phyloP scores from a whole-genome alignment of 305 asterid genomes.

The Nicotiana rustica region DNA sequence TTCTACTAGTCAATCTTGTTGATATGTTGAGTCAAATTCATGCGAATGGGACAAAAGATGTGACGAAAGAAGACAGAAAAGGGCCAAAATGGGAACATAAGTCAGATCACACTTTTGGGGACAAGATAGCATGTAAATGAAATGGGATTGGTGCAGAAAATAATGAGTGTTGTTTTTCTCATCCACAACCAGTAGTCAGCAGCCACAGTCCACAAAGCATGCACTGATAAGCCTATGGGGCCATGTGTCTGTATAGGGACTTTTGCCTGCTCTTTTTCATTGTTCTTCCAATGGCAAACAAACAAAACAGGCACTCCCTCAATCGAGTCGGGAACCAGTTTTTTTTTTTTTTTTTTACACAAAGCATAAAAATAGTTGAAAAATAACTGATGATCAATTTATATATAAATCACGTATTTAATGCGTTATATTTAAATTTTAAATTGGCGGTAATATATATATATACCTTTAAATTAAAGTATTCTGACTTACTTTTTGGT shows the following conservation, averaged over 20 bases:
- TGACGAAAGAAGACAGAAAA: constrained; percentile 9
- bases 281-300: not conserved
- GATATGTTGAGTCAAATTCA: too few relatives aligned
- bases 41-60: not conserved
- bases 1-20: too few relatives aligned
- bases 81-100: not conserved
- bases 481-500: too few relatives aligned
- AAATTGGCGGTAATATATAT: too few relatives aligned
- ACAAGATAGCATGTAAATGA: not conserved
- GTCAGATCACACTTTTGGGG: not conserved
- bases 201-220: constrained; percentile 27
- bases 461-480: too few relatives aligned
- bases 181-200: not conserved
- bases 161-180: constrained; percentile 23
- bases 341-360: too few relatives aligned
- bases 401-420: too few relatives aligned
- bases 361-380: too few relatives aligned
- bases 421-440: too few relatives aligned
- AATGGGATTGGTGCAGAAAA: constrained; percentile 28
- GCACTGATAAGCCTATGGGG: constrained; percentile 2
- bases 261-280: not conserved
- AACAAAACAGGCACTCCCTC: not conserved
- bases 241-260: constrained; percentile 18
- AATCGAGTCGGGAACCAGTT: too few relatives aligned
- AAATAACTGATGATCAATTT: too few relatives aligned